Evolutionary conservation across 2,329 filamentous ascomycete genomes (phyloP), one percentile per base, ranked within the genome.

Genomic region (Dactylellina drechsleri): DNA sequence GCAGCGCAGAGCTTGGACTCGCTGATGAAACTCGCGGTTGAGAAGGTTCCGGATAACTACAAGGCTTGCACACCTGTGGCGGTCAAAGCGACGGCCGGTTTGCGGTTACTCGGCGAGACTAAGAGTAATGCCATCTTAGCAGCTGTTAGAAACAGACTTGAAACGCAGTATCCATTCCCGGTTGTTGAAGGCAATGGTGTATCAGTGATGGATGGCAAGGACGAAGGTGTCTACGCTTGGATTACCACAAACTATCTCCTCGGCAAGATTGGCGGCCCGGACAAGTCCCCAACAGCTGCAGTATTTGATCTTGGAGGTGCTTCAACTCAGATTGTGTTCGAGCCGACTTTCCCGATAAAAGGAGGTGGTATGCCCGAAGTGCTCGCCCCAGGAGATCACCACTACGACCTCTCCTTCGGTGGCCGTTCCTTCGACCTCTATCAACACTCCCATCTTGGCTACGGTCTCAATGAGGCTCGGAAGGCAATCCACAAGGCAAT

Each of bases 231-330:
- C 52, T 77, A 75, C 43, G 96, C 95, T 62, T 99, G 95, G 95
- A 96, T 99, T 82, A 99, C 95, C 5, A 95, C 93, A 78, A 99
- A 99, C 86, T 99, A 99, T 83, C 90, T 99, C 47, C 88, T 99
- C 23, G 94, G 94, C 80, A 98, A 98, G 85, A 98, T 99, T 82
- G 95, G 95, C 73, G 91, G 92, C 10, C 92, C 93, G 1, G 94
- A 97, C 81, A 89, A 93, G 82, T 92, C 88, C 77, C 91, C 92
- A 59, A 98, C 95, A 1, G 96, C 95, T 47, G 95, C 95, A 59
- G 89, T 97, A 72, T 97, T 99, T 80, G 95, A 99, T 81, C 90
- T 99, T 57, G 95, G 95, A 77, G 95, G 95, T 80, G 95, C 95
- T 64, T 97, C 93, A 20, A 99, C 96, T 13, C 95, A 99, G 84